Percentiles rank a stretch among this genome's conserved stretches.
phyloP scores from a whole-genome alignment of 495 filamentous ascomycete species.

The Hyaloscypha bicolor region DNA sequence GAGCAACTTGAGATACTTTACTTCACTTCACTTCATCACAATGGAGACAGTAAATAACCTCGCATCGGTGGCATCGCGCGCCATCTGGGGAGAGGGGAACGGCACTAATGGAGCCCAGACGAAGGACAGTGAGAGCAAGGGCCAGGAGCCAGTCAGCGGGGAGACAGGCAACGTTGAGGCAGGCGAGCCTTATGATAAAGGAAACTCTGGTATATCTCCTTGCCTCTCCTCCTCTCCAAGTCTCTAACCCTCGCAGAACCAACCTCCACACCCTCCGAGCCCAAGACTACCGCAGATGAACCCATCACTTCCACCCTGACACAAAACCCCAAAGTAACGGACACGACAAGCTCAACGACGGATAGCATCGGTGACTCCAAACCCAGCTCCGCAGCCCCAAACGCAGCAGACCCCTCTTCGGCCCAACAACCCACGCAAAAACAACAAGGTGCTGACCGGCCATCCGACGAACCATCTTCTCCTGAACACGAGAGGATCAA shows the following conservation, averaged over 20 bases:
- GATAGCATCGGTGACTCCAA: not conserved
- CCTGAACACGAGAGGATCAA: conserved; percentile 6
- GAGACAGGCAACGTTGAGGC: conserved; percentile 51
- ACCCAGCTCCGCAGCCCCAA: not conserved
- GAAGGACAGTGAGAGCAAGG: conserved; percentile 25
- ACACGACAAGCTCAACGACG: not conserved
- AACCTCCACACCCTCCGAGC: not conserved
- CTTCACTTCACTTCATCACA: conserved; percentile 1
- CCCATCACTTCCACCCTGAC: not conserved
- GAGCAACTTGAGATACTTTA: not conserved
- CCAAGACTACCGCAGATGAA: not conserved
- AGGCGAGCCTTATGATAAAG: conserved; percentile 62
- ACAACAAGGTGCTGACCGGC: conserved; percentile 41
- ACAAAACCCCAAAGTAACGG: not conserved
- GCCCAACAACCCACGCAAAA: conserved; percentile 31
- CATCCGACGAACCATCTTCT: conserved; percentile 32
- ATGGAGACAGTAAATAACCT: conserved; percentile 61
- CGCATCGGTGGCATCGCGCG: conserved; percentile 45
- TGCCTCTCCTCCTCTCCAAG: not conserved
- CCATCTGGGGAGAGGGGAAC: conserved; percentile 51
- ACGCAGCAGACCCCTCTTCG: conserved; percentile 18
- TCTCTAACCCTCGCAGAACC: not conserved
- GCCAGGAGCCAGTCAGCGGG: conserved; percentile 54
- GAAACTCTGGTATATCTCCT: conserved; percentile 42
- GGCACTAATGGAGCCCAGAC: conserved; percentile 26